These are phyloP conservation scores for Tremella mesenterica DNA, from an alignment of 768 basidiomycete genomes.

Conservation along the genomic window DNA sequence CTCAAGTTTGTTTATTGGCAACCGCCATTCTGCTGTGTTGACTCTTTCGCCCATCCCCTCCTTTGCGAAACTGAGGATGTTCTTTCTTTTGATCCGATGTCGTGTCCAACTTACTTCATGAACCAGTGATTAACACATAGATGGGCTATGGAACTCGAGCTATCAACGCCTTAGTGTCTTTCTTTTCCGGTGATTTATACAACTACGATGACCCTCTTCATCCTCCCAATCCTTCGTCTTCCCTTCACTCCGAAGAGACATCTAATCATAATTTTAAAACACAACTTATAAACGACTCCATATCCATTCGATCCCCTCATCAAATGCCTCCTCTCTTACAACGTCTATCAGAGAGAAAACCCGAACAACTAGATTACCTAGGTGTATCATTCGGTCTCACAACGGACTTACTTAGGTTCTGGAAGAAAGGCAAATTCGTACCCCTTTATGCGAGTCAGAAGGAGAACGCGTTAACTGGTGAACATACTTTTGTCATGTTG, in stretches of 20 bases:
- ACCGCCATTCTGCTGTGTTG: neutral
- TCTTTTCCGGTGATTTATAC: conserved; percentile 87
- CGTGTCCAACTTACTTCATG: neutral
- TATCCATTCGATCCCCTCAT: conserved; percentile 60
- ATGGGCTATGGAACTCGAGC: conserved; percentile 96
- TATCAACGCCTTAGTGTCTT: conserved; percentile 72
- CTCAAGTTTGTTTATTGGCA: neutral
- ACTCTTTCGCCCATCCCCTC: neutral
- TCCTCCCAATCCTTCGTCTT: conserved; percentile 43
- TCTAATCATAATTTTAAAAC: conserved; percentile 45
- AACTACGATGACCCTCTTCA: conserved; percentile 63
- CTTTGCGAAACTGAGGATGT: too few relatives aligned
- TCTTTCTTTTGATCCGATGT: too few relatives aligned
- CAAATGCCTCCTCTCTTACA: conserved; percentile 90
- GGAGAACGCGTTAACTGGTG: conserved; percentile 87
- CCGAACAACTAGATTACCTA: conserved; percentile 82
- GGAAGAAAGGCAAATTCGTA: conserved; percentile 86
- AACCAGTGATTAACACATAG: conserved; percentile 45
- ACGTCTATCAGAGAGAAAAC: conserved; percentile 77
- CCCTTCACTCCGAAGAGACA: conserved; percentile 57
- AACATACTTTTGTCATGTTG: conserved; percentile 94
- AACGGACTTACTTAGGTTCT: conserved; percentile 77
- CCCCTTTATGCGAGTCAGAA: conserved; percentile 92
- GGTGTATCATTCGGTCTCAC: conserved; percentile 96
- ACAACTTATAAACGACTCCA: conserved; percentile 64